Percentiles rank a stretch among this genome's conserved stretches.
Evolutionary conservation across 2,329 filamentous ascomycete genomes (phyloP).

Genomic region (Fonsecaea monophora): DNA sequence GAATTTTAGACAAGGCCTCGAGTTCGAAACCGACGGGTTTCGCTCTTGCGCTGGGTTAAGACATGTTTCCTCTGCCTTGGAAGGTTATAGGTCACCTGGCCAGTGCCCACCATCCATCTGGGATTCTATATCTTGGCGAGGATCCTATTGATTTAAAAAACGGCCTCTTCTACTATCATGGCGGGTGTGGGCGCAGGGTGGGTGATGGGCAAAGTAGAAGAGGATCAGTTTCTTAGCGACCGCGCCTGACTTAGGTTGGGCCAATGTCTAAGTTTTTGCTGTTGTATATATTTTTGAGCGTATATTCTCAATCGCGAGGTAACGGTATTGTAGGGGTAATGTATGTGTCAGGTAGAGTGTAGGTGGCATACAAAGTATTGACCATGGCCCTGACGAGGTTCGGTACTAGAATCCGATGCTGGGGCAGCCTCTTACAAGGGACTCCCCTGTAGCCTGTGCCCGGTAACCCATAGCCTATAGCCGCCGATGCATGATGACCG

Average conservation of each 20-base stretch:
- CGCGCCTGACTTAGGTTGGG: background rate
- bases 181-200: background rate
- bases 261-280: conserved; percentile 12
- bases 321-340: too few species aligned
- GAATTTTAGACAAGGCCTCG: background rate
- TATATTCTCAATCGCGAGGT: too few species aligned
- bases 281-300: background rate
- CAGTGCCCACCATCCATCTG: background rate
- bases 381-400: too few species aligned
- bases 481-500: too few species aligned
- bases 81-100: background rate
- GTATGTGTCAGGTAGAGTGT: too few species aligned
- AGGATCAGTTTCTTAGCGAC: conserved; percentile 13
- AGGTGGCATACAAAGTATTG: too few species aligned
- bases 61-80: too few species aligned
- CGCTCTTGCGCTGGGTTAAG: too few species aligned
- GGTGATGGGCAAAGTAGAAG: background rate
- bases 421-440: too few species aligned
- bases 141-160: background rate
- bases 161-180: background rate
- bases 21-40: conserved; percentile 13
- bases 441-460: too few species aligned
- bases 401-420: too few species aligned
- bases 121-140: background rate
- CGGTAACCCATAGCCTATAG: too few species aligned